Conservation (phyloP, 306 rosid species). For the Fragaria iinumae region DNA sequence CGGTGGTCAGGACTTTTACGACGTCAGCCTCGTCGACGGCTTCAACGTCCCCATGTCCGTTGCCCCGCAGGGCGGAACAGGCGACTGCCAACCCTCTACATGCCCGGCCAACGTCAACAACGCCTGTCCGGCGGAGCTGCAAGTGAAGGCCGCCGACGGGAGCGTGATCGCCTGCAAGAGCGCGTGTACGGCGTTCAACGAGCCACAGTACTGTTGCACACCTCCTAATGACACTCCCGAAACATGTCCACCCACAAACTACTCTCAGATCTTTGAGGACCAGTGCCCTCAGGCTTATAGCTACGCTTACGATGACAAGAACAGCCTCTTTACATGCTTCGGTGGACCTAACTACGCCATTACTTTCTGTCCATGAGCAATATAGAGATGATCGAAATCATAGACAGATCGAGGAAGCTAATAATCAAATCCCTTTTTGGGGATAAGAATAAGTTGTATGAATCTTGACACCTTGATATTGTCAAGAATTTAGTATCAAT, state of each 20-base stretch:
- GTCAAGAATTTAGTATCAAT: conserved; percentile 4
- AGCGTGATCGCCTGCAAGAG: conserved; percentile 60
- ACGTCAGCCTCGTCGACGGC: conserved; percentile 65
- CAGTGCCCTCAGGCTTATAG: conserved; percentile 71
- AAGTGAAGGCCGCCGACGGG: conserved; percentile 32
- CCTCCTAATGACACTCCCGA: conserved; percentile 7
- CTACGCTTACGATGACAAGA: conserved; percentile 59
- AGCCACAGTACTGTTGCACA: conserved; percentile 52
- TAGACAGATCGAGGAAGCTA: neutral
- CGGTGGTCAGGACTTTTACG: conserved; percentile 60
- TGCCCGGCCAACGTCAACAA: conserved; percentile 37
- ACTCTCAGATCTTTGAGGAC: conserved; percentile 38
- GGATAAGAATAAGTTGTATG: conserved; percentile 1
- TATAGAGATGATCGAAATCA: neutral
- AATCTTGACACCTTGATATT: neutral
- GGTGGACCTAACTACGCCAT: conserved; percentile 43
- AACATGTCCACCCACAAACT: conserved; percentile 44
- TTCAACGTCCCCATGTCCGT: conserved; percentile 57
- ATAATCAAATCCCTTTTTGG: neutral
- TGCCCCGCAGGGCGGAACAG: conserved; percentile 42
- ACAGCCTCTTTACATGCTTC: conserved; percentile 47
- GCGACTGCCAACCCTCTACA: conserved; percentile 25
- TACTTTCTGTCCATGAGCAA: conserved; percentile 56
- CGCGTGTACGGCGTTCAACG: conserved; percentile 48
- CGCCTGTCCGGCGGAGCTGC: conserved; percentile 36